Base-by-base conservation (phyloP, 768 basidiomycete genomes). In the Hericium alpestre region DNA sequence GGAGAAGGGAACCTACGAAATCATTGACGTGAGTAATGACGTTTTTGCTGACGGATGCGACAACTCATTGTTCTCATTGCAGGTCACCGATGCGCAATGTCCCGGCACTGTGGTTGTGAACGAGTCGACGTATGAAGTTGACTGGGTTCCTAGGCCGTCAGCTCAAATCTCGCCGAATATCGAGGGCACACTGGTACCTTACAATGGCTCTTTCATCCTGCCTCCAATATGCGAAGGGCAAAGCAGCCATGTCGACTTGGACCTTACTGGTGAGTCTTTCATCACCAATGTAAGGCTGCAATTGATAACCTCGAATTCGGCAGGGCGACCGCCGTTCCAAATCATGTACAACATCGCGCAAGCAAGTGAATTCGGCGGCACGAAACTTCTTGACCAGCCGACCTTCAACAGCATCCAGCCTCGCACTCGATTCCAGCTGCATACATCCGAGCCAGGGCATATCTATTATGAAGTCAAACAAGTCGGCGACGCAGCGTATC, bases 291-390 rank as follows among this genome's bases (percentile, higher is more conserved):
- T n/a, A n/a, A n/a, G n/a, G n/a, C n/a, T n/a, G n/a, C n/a, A 25
- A 25, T 25, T 25, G 25, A 3, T 25, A 25, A 25, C 5, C 3
- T 25, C 25, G 41, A 23, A 13, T 2, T 18, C n/a, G 46, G 25
- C 63, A 89, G 93, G 93, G 53, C 83, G 84, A 20, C 84, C 91
- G n/a, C 93, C 93, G 0, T 97, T 94, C 79, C 86, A 95, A 67
- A 84, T 95, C 60, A 86, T 81, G 79, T 96, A 94, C 70, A 88
- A 90, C 61, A 81, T 92, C 55, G 90, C 86, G 1, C 79, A 81
- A 66, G 78, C 84, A 53, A 77, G 74, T 54, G 86, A 85, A 9
- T 73, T 74, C 16, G 87, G 89, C 4, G 85, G 82, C 6, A 87
- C 82, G 1, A 81, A 75, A 59, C 75, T 91, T 50, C 72, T 88